Evolutionary conservation across 2,329 filamentous ascomycete species (phyloP), one percentile per base, ranked within the genome.

Genomic region (Calonectria pseudoturangicola): DNA sequence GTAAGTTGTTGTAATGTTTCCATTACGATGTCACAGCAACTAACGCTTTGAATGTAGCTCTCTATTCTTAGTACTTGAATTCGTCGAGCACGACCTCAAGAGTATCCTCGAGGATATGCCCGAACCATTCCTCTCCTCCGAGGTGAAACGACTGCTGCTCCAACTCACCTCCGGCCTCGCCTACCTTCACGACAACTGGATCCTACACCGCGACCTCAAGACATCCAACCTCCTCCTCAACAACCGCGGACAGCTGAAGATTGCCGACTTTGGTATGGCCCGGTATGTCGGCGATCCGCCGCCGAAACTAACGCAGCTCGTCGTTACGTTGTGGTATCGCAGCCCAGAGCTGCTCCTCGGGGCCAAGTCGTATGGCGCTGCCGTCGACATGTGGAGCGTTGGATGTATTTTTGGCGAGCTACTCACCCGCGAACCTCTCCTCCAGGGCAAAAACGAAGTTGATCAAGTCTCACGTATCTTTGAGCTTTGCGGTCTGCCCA

Each of bases 191-290:
- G 89, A 90, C 58, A 92, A 95, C 84, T 97, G 93, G 93, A 97
- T 99, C 79, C 89, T 99, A 73, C 95, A 97, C 85, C 95, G 96
- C 70, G 96, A 98, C 85, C 91, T 98, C 80, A 98, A 98, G 85
- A 97, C 95, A 4, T 96, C 94, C 62, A 98, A 98, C 81, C 92
- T 99, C 58, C 92, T 99, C 58, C 93, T 99, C 85, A 97, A 95
- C 87, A 98, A 98, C 87, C 94, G 95, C 56, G 97, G 97, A 56
- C 93, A 94, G 83, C 93, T 99, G 84, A 98, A 98, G 85, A 93
- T 99, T 75, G 97, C 97, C 73, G 97, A 99, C 85, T 99, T 99
- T 82, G 97, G 97, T 83, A 98, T 99, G 95, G 96, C 97, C 4
- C 91, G 97, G 33, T 97, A 97, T 85, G 94, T 94, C 69, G 94